These are phyloP conservation scores for Lepiota venenata DNA, from an alignment of 768 basidiomycete species.

Conservation along the genomic window DNA sequence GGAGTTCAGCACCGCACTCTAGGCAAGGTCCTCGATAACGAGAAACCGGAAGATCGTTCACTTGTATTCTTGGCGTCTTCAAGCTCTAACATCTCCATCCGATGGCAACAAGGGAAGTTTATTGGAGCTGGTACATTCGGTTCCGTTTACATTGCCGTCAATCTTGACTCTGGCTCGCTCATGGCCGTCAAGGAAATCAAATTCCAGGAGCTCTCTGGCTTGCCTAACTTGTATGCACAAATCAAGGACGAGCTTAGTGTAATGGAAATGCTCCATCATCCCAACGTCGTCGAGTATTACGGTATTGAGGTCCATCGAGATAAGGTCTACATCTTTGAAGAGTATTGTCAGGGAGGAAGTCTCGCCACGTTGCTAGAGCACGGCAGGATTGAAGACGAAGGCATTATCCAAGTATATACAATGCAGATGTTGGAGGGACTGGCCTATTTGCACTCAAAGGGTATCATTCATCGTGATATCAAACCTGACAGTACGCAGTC, in stretches of 20 bases:
- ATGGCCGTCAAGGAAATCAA: slow-evolving; percentile 99
- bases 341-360: slow-evolving; percentile 96
- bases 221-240: slow-evolving; percentile 85
- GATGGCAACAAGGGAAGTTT: slow-evolving; percentile 98
- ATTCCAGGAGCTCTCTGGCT: slow-evolving; percentile 87
- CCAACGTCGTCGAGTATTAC: slow-evolving; percentile 97
- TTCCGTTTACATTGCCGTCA: slow-evolving; percentile 98
- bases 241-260: slow-evolving; percentile 95
- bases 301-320: slow-evolving; percentile 99
- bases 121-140: slow-evolving; percentile 99
- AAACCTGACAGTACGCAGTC: slow-evolving; percentile 91
- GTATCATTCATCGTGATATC: slow-evolving; percentile 94
- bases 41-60: slow-evolving; percentile 91
- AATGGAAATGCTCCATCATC: slow-evolving; percentile 98
- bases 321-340: slow-evolving; percentile 98
- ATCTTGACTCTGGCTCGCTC: slow-evolving; percentile 90
- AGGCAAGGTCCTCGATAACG: slow-evolving; percentile 92
- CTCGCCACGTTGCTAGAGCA: slow-evolving; percentile 85
- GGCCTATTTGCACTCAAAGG: slow-evolving; percentile 88
- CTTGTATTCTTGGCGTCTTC: slow-evolving; percentile 93
- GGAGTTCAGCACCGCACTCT: slow-evolving; percentile 71
- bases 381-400: slow-evolving; percentile 95
- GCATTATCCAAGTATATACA: slow-evolving; percentile 92
- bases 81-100: slow-evolving; percentile 91
- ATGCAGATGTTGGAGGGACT: slow-evolving; percentile 97